Evolutionary conservation across 129 eudicot species (phyloP).

Genomic region (Lonicera japonica): DNA sequence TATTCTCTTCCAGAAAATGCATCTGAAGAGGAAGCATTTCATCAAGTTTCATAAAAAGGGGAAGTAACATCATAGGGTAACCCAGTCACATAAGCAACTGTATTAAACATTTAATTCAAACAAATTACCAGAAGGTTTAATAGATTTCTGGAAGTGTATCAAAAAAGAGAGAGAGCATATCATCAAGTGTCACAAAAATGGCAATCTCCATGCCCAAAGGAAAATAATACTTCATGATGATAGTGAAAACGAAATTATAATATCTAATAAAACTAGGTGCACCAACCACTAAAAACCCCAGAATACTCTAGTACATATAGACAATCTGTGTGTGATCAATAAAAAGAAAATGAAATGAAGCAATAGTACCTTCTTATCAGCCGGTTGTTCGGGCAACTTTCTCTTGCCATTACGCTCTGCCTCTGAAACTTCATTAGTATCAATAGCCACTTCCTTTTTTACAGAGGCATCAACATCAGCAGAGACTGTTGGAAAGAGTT

Average conservation of each 20-base stretch:
- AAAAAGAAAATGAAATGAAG: not conserved
- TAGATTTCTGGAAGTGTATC: slow-evolving; percentile 47
- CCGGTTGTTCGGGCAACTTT: slow-evolving; percentile 56
- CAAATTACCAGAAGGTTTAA: slow-evolving; percentile 96
- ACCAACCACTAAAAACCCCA: not conserved
- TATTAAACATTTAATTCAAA: slow-evolving; percentile 88
- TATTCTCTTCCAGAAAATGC: slow-evolving; percentile 66
- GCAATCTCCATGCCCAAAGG: not conserved
- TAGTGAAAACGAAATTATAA: not conserved
- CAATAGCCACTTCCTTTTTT: slow-evolving; percentile 29
- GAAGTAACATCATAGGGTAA: too few species aligned
- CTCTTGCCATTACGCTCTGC: slow-evolving; percentile 47
- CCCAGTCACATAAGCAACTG: slow-evolving; percentile 83
- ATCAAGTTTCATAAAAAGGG: too few species aligned
- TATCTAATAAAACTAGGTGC: slow-evolving; percentile 2
- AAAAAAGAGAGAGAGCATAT: not conserved
- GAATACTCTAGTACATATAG: not conserved
- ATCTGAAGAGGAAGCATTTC: too few species aligned
- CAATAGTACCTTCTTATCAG: slow-evolving; percentile 57
- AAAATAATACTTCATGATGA: not conserved
- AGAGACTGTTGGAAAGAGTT: slow-evolving; percentile 47
- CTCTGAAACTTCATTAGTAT: slow-evolving; percentile 27
- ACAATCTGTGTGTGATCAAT: not conserved
- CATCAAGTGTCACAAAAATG: not conserved
- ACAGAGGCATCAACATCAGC: slow-evolving; percentile 37